phyloP scores from a whole-genome alignment of 768 basidiomycete genomes.

The Chalciporus piperatus region DNA sequence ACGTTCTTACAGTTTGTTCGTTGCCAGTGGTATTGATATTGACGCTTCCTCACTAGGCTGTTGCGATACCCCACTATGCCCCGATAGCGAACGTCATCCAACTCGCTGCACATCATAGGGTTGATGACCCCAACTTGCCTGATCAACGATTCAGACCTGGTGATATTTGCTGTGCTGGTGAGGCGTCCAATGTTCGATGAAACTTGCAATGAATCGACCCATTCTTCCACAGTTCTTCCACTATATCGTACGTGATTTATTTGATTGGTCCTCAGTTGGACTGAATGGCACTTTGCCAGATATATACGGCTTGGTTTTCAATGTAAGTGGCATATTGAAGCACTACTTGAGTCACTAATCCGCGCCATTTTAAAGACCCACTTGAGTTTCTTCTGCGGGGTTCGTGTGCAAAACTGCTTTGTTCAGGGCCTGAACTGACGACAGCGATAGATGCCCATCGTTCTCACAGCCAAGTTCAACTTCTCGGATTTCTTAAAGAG shows the following conservation, averaged over 20 bases:
- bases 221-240: constrained; percentile 46
- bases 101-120: constrained; percentile 49
- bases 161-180: constrained; percentile 60
- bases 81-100: constrained; percentile 64
- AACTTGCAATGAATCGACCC: neutral
- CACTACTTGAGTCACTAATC: constrained; percentile 1
- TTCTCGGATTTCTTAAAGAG: constrained; percentile 44
- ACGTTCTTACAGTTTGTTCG: neutral
- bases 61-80: constrained; percentile 59
- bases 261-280: neutral
- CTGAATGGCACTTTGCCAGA: constrained; percentile 34
- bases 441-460: constrained; percentile 44
- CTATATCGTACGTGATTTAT: constrained; percentile 50
- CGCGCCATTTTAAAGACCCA: constrained; percentile 50
- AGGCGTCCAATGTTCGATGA: constrained; percentile 6
- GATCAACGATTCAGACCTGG: constrained; percentile 56
- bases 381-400: constrained; percentile 51
- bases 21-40: neutral
- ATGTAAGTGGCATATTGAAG: constrained; percentile 33
- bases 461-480: constrained; percentile 45
- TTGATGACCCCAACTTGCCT: constrained; percentile 44
- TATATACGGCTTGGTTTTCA: constrained; percentile 65
- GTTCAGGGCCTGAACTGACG: constrained; percentile 5
- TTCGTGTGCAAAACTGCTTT: constrained; percentile 31
- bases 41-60: constrained; percentile 37